phyloP scores from a whole-genome alignment of 1,284 basidiomycete species.

The Sporisorium exsertum region DNA sequence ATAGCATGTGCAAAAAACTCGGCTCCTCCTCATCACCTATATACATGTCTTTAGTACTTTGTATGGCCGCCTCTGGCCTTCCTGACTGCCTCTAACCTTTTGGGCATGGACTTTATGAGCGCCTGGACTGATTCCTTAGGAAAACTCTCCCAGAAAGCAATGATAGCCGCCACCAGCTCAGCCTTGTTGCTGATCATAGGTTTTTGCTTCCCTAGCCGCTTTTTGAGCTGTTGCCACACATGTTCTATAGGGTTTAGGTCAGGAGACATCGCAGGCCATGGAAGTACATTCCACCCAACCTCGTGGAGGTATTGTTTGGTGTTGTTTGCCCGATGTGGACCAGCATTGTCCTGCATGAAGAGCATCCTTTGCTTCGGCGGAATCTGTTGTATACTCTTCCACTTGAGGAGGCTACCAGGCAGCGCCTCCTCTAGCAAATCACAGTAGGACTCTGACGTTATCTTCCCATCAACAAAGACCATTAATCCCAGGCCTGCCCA shows the following conservation, averaged over 20 bases:
- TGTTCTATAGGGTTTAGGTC: slow-evolving; percentile 15
- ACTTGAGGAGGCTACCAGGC: background rate
- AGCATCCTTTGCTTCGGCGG: background rate
- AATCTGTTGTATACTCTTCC: background rate
- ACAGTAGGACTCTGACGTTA: background rate
- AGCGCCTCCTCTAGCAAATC: background rate
- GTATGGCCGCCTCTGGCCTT: slow-evolving; percentile 8
- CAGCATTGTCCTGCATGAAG: background rate
- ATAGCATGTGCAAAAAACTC: background rate
- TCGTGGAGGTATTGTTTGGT: slow-evolving; percentile 12
- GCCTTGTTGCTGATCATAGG: too few species aligned
- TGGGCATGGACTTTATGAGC: slow-evolving; percentile 13
- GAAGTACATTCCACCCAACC: slow-evolving; percentile 1
- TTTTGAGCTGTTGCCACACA: slow-evolving; percentile 10
- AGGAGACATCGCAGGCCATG: slow-evolving; percentile 14
- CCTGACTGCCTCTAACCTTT: slow-evolving; percentile 2
- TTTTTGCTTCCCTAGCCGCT: too few species aligned
- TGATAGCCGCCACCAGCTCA: too few species aligned
- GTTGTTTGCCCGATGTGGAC: background rate
- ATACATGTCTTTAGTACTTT: slow-evolving; percentile 7
- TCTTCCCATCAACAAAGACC: slow-evolving; percentile 6
- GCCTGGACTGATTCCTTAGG: slow-evolving; percentile 9
- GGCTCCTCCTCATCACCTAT: slow-evolving; percentile 8
- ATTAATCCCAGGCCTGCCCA: slow-evolving; percentile 14
- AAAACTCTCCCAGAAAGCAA: background rate